Base-by-base conservation (phyloP, 495 filamentous ascomycete species). In the Xylaria nigripes region DNA sequence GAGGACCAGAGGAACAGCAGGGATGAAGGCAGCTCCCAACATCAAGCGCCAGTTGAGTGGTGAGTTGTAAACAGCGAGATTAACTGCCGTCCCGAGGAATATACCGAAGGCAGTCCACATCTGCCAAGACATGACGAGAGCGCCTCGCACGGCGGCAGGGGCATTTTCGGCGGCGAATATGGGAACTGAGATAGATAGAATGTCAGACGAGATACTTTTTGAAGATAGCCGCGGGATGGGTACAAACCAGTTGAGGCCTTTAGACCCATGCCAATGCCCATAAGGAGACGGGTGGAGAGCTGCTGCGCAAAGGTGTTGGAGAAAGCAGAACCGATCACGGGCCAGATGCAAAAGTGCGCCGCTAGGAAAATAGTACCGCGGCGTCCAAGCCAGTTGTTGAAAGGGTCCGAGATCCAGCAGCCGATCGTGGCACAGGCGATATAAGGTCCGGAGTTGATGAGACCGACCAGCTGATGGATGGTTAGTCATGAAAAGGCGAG, bases 51-150 rank as follows among this genome's bases (percentile, higher is more conserved):
- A 92, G 49, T 86, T 72, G 10, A 55, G 48, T 8, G 75, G 77
- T 9, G 74, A 68, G 55, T 73, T 58, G 51, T 60, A 72, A 19
- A 92, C 81, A 1, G 80, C 81, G 22, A 94, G 70, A 58, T 92
- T 90, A 34, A 86, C 80, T 46, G 75, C 80, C 1, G 77, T 82
- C 15, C 88, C 88, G 6, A 88, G 69, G 59, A 89, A 80, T 59
- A 89, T 89, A 36, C 87, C 86, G 55, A 90, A 90, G 1, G 87
- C 87, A 7, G 86, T 89, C 86, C 87, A 90, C 66, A 90, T 73
- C 59, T 94, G 88, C 87, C 87, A 92, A 15, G 72, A 79, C 87
- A 94, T 92, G 34, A 88, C 85, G n/a, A 94, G 68, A 7, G 80
- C 86, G 44, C 89, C 89, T 58, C 89, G 78, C 49, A 94, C 85